Percentiles rank a stretch among this genome's conserved stretches.
These are phyloP conservation scores for Zymoseptoria pseudotritici DNA, from an alignment of 2,329 filamentous ascomycete species.

Conservation along the genomic window DNA sequence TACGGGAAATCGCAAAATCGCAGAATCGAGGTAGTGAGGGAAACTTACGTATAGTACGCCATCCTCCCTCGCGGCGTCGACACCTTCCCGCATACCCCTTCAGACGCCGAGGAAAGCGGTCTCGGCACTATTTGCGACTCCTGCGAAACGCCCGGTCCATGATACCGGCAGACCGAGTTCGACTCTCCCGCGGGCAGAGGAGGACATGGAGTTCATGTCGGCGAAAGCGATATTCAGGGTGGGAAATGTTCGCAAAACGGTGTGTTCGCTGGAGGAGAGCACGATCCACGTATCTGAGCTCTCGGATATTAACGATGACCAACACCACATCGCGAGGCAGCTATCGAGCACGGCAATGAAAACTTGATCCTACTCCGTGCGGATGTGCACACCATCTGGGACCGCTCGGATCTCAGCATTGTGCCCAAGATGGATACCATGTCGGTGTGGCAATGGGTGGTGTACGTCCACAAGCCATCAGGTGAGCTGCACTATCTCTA, in stretches of 20 bases:
- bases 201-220: neutral
- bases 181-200: neutral
- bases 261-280: no score
- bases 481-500: neutral
- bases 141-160: neutral
- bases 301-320: no score
- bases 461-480: neutral
- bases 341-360: neutral
- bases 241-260: no score
- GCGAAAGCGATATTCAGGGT: neutral
- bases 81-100: neutral
- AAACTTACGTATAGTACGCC: no score
- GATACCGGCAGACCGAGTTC: neutral
- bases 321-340: no score
- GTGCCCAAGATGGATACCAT: neutral
- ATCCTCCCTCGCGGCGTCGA: neutral
- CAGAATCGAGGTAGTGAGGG: no score
- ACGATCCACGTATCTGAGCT: no score
- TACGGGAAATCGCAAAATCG: no score
- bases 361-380: neutral
- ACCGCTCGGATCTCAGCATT: neutral
- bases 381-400: neutral
- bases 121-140: neutral
- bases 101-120: neutral
- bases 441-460: neutral